Conservation (phyloP, 495 filamentous ascomycete species). For the Xylaria grammica region DNA sequence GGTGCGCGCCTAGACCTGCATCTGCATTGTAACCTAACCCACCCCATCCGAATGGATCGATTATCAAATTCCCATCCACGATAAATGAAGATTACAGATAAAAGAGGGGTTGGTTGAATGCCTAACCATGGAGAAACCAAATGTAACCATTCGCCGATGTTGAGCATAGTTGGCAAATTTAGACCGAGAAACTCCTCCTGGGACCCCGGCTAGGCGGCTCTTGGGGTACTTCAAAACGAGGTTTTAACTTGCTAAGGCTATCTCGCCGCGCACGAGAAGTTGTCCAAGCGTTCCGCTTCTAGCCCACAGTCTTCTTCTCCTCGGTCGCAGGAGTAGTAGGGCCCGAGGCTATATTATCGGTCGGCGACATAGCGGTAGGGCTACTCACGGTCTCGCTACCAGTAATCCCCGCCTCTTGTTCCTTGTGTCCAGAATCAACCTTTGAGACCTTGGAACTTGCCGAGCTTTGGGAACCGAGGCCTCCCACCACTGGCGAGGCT, state of each 20-base stretch:
- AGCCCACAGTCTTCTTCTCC: constrained; percentile 34
- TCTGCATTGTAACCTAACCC: background rate
- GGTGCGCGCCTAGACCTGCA: constrained; percentile 6
- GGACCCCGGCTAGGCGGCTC: background rate
- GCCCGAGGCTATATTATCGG: constrained; percentile 27
- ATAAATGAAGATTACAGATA: background rate
- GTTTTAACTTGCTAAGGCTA: background rate
- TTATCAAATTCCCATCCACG: background rate
- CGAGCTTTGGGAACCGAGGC: constrained; percentile 20
- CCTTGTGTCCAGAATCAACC: constrained; percentile 36
- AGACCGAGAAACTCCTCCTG: constrained; percentile 11
- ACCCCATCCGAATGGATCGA: background rate
- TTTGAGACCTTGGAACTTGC: constrained; percentile 23
- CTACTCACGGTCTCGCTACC: constrained; percentile 43
- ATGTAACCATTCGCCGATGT: background rate
- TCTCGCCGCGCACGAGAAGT: constrained; percentile 5
- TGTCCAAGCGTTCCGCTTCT: constrained; percentile 17
- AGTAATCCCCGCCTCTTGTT: constrained; percentile 45
- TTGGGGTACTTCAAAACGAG: background rate
- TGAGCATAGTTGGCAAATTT: background rate
- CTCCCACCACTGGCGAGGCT: constrained; percentile 26
- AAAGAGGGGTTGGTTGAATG: constrained; percentile 1
- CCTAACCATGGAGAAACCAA: background rate
- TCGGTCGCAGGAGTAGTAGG: constrained; percentile 23
- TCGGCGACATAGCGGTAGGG: constrained; percentile 38